A percentile compares a stretch with the other conserved stretches of the same genome.
Conservation (phyloP, 148 eudicot species). For the Camellia granthamiana region DNA sequence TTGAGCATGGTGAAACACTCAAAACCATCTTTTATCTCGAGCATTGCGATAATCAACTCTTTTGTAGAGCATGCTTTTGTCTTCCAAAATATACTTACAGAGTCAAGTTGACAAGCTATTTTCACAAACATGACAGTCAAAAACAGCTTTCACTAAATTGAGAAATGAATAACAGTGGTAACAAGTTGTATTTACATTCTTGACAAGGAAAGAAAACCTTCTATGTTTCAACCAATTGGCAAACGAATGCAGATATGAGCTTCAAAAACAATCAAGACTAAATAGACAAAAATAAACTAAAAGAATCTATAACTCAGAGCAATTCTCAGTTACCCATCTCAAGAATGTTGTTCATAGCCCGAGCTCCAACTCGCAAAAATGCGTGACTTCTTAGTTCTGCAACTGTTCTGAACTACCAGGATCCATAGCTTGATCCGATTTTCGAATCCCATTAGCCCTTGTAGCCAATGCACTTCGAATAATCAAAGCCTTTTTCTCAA, state of each 20-base stretch:
- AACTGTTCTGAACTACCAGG: background rate
- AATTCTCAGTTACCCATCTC: conserved; percentile 10
- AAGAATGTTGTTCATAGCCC: background rate
- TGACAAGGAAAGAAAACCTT: background rate
- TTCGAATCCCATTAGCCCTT: conserved; percentile 28
- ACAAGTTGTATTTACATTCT: background rate
- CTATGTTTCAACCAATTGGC: background rate
- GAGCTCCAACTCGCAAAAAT: background rate
- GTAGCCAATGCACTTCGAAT: conserved; percentile 61
- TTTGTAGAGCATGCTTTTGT: background rate
- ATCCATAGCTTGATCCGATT: background rate
- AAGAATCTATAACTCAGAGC: background rate
- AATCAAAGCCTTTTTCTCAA: conserved; percentile 25
- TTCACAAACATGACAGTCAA: background rate
- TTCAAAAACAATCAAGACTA: background rate
- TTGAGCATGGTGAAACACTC: no score
- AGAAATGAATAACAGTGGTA: background rate
- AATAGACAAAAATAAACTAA: background rate
- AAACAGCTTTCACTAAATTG: background rate
- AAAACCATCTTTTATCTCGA: no score
- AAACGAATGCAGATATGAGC: background rate
- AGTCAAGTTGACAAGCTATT: background rate
- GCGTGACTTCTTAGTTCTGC: background rate
- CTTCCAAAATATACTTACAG: background rate
- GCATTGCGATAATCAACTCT: background rate